phyloP scores from a whole-genome alignment of 768 basidiomycete genomes.

The Paxillus involutus region DNA sequence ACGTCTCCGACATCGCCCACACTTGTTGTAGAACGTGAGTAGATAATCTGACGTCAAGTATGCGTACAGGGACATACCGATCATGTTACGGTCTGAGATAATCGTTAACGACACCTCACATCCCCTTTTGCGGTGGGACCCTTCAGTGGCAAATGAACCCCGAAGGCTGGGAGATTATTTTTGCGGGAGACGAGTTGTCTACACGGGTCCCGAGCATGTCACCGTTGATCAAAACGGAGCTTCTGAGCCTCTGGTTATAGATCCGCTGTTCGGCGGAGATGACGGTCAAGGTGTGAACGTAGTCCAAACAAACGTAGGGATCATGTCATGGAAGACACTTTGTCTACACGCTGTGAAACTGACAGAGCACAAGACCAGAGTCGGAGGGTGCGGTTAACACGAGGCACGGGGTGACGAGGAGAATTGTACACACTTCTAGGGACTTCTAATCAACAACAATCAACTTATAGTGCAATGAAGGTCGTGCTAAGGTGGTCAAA shows the following conservation, averaged over 20 bases:
- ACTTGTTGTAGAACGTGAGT: neutral
- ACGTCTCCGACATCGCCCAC: neutral
- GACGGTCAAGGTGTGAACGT: neutral
- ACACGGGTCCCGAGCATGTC: neutral
- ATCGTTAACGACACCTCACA: neutral
- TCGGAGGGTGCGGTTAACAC: neutral
- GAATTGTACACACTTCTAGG: no score
- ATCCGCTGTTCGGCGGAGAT: neutral
- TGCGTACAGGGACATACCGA: neutral
- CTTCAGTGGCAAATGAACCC: no score
- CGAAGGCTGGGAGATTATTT: no score
- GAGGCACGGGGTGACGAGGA: neutral
- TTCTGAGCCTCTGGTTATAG: neutral
- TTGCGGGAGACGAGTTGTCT: neutral
- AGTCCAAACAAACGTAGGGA: neutral
- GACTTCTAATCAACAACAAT: no score
- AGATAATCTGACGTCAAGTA: neutral
- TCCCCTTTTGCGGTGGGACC: neutral
- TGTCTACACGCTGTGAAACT: neutral
- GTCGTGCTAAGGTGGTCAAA: neutral
- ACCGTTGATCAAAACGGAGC: neutral
- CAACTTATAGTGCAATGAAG: neutral
- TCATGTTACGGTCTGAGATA: neutral
- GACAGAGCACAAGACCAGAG: neutral
- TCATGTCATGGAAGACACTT: neutral